These are phyloP conservation scores for Sphaerobolus stellatus DNA, from an alignment of 1,284 basidiomycete genomes.

Conservation along the genomic window DNA sequence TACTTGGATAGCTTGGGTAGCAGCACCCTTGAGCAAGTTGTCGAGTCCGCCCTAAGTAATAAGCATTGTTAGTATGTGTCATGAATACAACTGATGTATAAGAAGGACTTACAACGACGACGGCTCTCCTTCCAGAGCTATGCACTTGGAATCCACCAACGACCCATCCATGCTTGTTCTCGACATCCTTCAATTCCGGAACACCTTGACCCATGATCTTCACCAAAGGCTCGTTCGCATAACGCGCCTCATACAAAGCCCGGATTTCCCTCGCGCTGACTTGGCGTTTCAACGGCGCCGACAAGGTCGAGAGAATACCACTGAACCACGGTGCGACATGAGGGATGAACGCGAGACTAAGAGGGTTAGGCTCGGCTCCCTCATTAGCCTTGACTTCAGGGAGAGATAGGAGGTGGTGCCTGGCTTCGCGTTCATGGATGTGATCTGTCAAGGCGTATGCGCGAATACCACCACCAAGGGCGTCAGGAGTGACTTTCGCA, in stretches of 20 bases:
- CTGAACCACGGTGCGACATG: conserved; percentile 94
- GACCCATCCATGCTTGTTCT: conserved; percentile 84
- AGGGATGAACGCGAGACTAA: conserved; percentile 87
- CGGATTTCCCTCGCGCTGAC: conserved; percentile 71
- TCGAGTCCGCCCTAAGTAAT: conserved; percentile 78
- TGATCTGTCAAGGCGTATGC: conserved; percentile 95
- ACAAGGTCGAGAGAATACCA: conserved; percentile 87
- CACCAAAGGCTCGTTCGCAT: conserved; percentile 74
- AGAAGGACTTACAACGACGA: conserved; percentile 72
- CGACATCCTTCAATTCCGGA: conserved; percentile 76
- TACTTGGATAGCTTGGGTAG: conserved; percentile 95
- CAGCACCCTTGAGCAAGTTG: conserved; percentile 96
- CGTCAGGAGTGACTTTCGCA: conserved; percentile 82
- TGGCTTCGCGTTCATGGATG: conserved; percentile 97
- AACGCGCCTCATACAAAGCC: conserved; percentile 77
- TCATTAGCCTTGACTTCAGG: conserved; percentile 26
- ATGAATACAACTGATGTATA: conserved; percentile 9
- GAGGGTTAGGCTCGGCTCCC: conserved; percentile 15
- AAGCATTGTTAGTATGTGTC: conserved; percentile 13
- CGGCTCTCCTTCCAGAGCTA: conserved; percentile 82
- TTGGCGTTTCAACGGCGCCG: conserved; percentile 70
- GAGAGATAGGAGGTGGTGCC: conserved; percentile 74
- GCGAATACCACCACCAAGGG: conserved; percentile 72
- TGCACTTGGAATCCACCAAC: conserved; percentile 96
- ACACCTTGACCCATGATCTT: conserved; percentile 61